Conservation (phyloP, 345 rosid species). For the Mercurialis annua region DNA sequence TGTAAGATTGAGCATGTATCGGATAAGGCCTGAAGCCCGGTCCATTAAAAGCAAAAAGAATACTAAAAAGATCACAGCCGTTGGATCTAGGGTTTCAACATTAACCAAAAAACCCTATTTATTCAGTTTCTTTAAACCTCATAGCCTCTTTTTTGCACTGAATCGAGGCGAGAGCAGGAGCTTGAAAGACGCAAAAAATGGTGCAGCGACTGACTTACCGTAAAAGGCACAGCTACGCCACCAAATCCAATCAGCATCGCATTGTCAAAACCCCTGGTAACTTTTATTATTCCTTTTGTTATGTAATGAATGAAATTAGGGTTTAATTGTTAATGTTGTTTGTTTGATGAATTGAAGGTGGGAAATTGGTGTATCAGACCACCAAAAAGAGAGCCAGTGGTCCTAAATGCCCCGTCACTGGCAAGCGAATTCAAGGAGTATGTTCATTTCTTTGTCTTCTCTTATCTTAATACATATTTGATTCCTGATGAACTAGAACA, state of each 20-base stretch:
- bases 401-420: conserved; percentile 88
- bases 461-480: no score
- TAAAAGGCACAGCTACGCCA: conserved; percentile 89
- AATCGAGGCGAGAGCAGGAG: not conserved
- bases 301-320: not conserved
- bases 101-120: not conserved
- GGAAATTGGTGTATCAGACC: conserved; percentile 83
- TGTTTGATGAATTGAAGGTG: conserved; percentile 42
- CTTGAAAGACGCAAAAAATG: conserved; percentile 49
- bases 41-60: not conserved
- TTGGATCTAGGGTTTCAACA: conserved; percentile 22
- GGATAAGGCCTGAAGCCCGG: not conserved
- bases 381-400: conserved; percentile 85
- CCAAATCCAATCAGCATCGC: conserved; percentile 90
- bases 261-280: conserved; percentile 89
- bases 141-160: not conserved
- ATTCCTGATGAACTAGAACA: no score
- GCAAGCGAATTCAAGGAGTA: conserved; percentile 96
- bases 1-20: no score
- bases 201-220: conserved; percentile 94
- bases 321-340: not conserved
- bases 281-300: not conserved
- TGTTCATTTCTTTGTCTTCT: not conserved
- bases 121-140: not conserved
- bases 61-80: not conserved